Evolutionary conservation across 768 basidiomycete species (phyloP), one percentile per base, ranked within the genome.

Genomic region (Naematelia aurantialba): DNA sequence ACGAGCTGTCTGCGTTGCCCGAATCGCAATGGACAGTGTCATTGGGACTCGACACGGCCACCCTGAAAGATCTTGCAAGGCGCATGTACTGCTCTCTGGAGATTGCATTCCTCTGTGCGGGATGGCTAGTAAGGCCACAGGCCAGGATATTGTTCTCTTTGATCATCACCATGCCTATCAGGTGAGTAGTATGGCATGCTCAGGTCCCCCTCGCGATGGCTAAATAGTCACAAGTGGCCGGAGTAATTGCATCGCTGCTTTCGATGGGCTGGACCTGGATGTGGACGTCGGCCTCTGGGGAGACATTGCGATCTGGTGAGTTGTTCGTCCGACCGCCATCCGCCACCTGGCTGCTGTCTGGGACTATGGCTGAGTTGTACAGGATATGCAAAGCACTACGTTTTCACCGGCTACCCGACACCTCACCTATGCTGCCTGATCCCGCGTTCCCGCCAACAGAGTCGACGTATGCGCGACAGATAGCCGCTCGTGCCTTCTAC

Each of bases 261-360:
- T 27, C 5, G 5, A 27, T 8, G 14, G 14, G 14, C 17, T 44
- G 19, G 54, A 44, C 17, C 14, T 45, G 54, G 24, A 30, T 24
- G 39, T n/a, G 24, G 19, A 22, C 29, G 24, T 24, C 17, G 26
- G 25, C 22, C 24, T 46, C 25, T 56, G 46, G 45, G 22, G n/a
- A 21, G 55, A 56, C 24, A 25, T 56, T 24, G 46, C 25, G 13
- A 31, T 56, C 12, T 27, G 55, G 55, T 56, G 29, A 24, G 55
- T 47, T 2, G 14, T 19, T 27, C 44, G 11, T 14, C 26, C 19
- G 24, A 14, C 30, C 21, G 39, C 11, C 17, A 10, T 1, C 1
- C 25, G 12, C 50, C 1, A 2, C 8, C 21, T n/a, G 25, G 13
- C 25, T 26, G 5, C 27, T 2, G 25, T 21, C 42, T 44, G 42